Conservation (phyloP, 768 basidiomycete genomes). For the Ramaria sp. region DNA sequence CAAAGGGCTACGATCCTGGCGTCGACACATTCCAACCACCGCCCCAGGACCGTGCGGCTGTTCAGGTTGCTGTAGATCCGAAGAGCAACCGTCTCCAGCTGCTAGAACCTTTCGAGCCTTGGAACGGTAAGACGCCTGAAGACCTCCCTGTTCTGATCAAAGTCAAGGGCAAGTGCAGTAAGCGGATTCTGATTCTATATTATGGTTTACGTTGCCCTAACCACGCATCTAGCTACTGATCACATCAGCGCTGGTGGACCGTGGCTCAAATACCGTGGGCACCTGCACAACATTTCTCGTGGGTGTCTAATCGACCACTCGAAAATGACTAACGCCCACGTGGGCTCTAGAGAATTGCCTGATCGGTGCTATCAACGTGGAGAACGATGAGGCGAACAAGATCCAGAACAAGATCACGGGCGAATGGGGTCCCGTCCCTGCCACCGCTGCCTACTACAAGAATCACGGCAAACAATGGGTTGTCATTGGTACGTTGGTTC, state of each 20-base stretch:
- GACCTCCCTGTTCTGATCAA: conserved; percentile 95
- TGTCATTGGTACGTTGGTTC: conserved; percentile 54
- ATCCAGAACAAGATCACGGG: conserved; percentile 86
- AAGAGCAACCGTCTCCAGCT: conserved; percentile 86
- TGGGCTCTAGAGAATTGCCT: conserved; percentile 73
- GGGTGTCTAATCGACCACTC: conserved; percentile 20
- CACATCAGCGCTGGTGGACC: conserved; percentile 97
- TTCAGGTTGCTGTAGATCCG: conserved; percentile 80
- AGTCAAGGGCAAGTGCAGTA: conserved; percentile 98
- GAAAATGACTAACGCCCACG: background rate
- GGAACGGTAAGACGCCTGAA: conserved; percentile 87
- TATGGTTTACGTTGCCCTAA: background rate
- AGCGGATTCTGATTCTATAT: conserved; percentile 22
- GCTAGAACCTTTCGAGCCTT: conserved; percentile 78
- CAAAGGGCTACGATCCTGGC: conserved; percentile 92
- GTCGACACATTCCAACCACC: conserved; percentile 96
- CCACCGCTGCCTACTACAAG: conserved; percentile 81
- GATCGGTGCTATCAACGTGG: conserved; percentile 93
- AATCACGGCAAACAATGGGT: conserved; percentile 91
- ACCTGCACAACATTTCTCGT: conserved; percentile 97
- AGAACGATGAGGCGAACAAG: conserved; percentile 95
- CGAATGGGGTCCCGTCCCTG: conserved; percentile 76
- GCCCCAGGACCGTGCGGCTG: conserved; percentile 71
- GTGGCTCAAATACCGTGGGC: conserved; percentile 99
- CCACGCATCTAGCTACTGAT: conserved; percentile 52